These are phyloP conservation scores for Yamadazyma conglobata DNA, from an alignment of 1,139 yeast species.

Conservation along the genomic window DNA sequence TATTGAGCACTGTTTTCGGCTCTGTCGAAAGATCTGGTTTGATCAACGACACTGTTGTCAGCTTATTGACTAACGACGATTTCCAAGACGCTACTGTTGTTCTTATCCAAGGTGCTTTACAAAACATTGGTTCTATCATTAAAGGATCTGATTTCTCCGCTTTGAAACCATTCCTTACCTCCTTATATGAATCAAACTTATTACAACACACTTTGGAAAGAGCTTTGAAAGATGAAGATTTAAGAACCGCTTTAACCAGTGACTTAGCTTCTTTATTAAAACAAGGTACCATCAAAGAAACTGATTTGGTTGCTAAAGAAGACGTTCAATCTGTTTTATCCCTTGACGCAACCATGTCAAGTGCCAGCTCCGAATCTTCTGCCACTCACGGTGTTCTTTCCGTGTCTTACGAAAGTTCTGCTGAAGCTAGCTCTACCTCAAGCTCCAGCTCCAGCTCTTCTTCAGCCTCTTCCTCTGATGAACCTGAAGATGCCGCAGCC, in stretches of 20 bases:
- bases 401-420: background rate
- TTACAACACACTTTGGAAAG: slow-evolving; percentile 22
- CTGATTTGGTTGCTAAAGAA: slow-evolving; percentile 17
- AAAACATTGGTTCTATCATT: slow-evolving; percentile 20
- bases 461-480: slow-evolving; percentile 10
- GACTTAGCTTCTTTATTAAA: slow-evolving; percentile 20
- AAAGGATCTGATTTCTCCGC: slow-evolving; percentile 17
- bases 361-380: slow-evolving; percentile 4
- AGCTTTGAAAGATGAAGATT: slow-evolving; percentile 25
- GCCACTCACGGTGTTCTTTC: slow-evolving; percentile 5
- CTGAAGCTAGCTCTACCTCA: slow-evolving; percentile 1
- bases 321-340: slow-evolving; percentile 11
- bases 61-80: slow-evolving; percentile 24
- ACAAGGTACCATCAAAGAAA: slow-evolving; percentile 12
- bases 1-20: slow-evolving; percentile 29
- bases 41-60: slow-evolving; percentile 23
- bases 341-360: slow-evolving; percentile 5
- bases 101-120: slow-evolving; percentile 24
- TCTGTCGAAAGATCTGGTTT: slow-evolving; percentile 30
- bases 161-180: slow-evolving; percentile 21
- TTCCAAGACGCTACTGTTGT: slow-evolving; percentile 28
- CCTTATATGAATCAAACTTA: slow-evolving; percentile 26
- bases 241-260: slow-evolving; percentile 22
- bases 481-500: slow-evolving; percentile 11
- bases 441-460: slow-evolving; percentile 4